Evolutionary conservation across 1,284 basidiomycete genomes (phyloP).

Genomic region (Pseudozyma tsukubaensis): DNA sequence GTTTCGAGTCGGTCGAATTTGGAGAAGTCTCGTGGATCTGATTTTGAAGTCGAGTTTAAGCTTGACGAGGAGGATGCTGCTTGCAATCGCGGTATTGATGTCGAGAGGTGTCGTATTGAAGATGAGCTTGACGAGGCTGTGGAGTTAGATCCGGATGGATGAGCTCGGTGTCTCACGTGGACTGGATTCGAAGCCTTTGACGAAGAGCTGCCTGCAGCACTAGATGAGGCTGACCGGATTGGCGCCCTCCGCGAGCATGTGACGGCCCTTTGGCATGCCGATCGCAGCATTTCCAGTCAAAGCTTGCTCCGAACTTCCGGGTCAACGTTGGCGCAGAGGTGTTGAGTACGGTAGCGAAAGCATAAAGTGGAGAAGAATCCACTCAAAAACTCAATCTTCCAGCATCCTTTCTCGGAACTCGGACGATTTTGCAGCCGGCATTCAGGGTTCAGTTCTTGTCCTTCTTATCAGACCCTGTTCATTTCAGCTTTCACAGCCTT

Average conservation of each 20-base stretch:
- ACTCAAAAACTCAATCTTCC: slow-evolving; percentile 22
- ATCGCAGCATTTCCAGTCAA: slow-evolving; percentile 25
- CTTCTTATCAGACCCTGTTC: not conserved
- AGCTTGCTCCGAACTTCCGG: not conserved
- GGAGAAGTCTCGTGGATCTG: slow-evolving; percentile 16
- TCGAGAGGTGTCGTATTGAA: slow-evolving; percentile 6
- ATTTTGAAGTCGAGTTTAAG: not conserved
- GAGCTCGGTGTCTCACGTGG: not conserved
- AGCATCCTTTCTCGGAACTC: slow-evolving; percentile 16
- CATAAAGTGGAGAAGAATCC: slow-evolving; percentile 11
- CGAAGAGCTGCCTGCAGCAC: too few species aligned
- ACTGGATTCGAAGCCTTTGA: too few species aligned
- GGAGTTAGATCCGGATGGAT: not conserved
- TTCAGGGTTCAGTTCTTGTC: not conserved
- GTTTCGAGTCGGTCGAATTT: slow-evolving; percentile 56
- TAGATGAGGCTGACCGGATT: not conserved
- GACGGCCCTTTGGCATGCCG: slow-evolving; percentile 25
- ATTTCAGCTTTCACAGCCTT: not conserved
- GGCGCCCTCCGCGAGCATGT: not conserved
- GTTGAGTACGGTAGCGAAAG: not conserved
- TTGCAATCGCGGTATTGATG: not conserved
- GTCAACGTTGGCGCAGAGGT: not conserved
- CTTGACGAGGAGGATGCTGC: not conserved
- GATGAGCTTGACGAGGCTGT: not conserved
- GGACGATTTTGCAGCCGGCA: slow-evolving; percentile 1